Percentiles rank a stretch among this genome's conserved stretches.
These are phyloP conservation scores for Sisymbrium altissimum DNA, from an alignment of 345 rosid species.

Conservation along the genomic window DNA sequence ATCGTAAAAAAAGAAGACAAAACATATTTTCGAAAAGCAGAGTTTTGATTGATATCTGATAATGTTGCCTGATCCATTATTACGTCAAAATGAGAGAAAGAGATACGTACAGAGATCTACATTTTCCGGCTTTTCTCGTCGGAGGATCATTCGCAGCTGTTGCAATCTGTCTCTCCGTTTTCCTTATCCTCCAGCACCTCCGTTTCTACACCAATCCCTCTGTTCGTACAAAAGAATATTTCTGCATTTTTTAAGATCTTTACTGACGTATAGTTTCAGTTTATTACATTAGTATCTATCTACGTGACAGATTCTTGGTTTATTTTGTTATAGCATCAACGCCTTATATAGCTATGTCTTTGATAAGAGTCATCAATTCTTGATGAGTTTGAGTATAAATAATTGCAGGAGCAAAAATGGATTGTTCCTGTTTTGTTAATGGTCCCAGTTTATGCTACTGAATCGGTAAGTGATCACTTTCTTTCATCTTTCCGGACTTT, in stretches of 20 bases:
- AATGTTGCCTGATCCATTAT: conserved; percentile 10
- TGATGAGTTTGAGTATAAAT: not conserved
- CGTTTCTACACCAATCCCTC: conserved; percentile 73
- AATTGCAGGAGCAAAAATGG: conserved; percentile 86
- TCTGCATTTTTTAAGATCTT: not conserved
- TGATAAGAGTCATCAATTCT: not conserved
- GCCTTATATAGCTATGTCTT: not conserved
- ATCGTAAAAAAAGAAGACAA: not conserved
- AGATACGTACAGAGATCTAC: conserved; percentile 44
- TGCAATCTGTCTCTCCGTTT: conserved; percentile 51
- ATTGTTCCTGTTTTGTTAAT: conserved; percentile 67
- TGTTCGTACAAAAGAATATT: conserved; percentile 34
- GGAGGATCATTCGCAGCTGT: conserved; percentile 69
- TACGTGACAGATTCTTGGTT: not conserved
- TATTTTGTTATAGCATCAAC: not conserved
- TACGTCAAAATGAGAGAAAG: conserved; percentile 8
- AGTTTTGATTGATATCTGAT: not conserved
- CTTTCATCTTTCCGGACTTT: not conserved
- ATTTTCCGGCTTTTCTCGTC: conserved; percentile 47
- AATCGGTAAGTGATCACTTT: conserved; percentile 63
- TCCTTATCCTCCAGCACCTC: conserved; percentile 66
- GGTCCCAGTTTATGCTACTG: conserved; percentile 85
- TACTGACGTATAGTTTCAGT: not conserved
- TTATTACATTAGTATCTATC: not conserved
- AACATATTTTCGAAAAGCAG: not conserved